Evolutionary conservation across 306 rosid genomes (phyloP).

Genomic region (Quercus ilex): DNA sequence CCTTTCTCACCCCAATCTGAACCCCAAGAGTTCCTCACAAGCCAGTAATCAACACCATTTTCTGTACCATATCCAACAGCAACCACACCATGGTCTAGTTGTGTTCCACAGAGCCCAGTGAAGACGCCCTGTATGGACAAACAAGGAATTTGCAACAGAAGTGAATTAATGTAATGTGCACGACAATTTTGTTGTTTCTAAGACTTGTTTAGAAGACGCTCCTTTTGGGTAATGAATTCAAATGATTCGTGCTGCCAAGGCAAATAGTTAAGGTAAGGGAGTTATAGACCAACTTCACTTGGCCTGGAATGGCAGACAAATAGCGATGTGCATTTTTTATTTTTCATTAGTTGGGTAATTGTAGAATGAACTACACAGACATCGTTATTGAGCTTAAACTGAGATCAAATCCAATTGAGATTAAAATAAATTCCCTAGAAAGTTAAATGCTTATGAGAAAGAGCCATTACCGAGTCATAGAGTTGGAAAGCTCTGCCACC

Average conservation of each 20-base stretch:
- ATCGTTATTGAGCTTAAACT: background rate
- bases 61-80: slow-evolving; percentile 81
- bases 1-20: slow-evolving; percentile 78
- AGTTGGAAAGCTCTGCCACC: slow-evolving; percentile 92
- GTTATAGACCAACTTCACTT: background rate
- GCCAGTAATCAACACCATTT: slow-evolving; percentile 63
- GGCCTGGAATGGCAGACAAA: background rate
- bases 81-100: slow-evolving; percentile 76
- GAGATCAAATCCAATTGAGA: background rate
- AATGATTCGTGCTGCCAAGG: background rate
- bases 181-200: background rate
- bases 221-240: background rate
- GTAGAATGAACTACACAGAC: background rate
- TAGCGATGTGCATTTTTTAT: background rate
- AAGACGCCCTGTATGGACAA: slow-evolving; percentile 64
- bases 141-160: background rate
- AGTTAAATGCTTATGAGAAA: background rate
- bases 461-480: slow-evolving; percentile 55
- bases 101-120: slow-evolving; percentile 77
- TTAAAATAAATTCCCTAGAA: background rate
- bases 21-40: slow-evolving; percentile 93
- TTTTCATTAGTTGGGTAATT: background rate
- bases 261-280: background rate
- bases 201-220: background rate
- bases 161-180: background rate